Base-by-base conservation (phyloP, 2,329 filamentous ascomycete genomes). In the Fusarium anthophilum region DNA sequence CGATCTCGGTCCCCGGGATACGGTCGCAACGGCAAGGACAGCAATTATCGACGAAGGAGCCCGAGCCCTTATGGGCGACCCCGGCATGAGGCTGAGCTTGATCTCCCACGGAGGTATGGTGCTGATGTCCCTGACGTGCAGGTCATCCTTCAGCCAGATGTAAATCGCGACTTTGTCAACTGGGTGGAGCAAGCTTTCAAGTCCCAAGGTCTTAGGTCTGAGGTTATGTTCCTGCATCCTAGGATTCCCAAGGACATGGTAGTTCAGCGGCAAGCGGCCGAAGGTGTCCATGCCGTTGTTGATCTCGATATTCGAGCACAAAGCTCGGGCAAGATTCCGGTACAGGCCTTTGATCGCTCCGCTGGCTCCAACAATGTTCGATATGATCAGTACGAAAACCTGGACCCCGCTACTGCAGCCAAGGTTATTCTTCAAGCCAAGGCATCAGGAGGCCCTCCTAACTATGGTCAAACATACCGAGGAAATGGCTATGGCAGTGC, bases 101-200 rank as follows among this genome's bases (percentile, higher is more conserved):
- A 93, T 37, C 89, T 97, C 13, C 94, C 94, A 48, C 89, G 91
- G 63, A 88, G 95, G 65, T 89, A 91, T 66, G 91, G 93, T 9
- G 86, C 88, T 65, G 91, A 96, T 73, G 91, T 98, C 28, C 95
- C 96, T 6, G 95, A 98, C 77, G 93, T 98, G 22, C 95, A 98
- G 80, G 90, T 98, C 37, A 89, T 98, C 35, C 89, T 97, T 10
- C 86, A 96, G 50, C 91, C 96, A 73, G 91, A 95, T 75, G 88
- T 97, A 18, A 90, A 92, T 67, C 87, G 92, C 69, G 92, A 94
- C 64, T 98, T 97, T 78, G 91, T 98, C 57, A 87, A 87, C 59
- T 98, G 94, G 89, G 92, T 97, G 17, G 93, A 98, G 80, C 88
- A 89, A 39, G 89, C 91, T 1, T 97, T 98, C 80, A 87, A 89